These are phyloP conservation scores for Beauveria sp. DNA, from an alignment of 2,329 filamentous ascomycete genomes.

Conservation along the genomic window DNA sequence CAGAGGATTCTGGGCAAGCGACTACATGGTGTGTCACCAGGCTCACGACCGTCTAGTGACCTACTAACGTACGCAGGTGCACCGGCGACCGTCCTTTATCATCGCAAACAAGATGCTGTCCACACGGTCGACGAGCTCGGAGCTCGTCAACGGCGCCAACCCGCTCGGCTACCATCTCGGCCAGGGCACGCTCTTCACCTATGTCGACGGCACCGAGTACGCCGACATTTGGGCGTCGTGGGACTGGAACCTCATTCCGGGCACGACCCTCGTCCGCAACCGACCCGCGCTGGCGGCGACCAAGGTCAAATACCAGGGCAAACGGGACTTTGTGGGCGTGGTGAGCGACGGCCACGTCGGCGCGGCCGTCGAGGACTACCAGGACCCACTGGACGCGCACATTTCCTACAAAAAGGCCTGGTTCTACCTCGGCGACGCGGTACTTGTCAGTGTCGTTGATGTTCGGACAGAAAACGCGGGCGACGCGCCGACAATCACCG, in stretches of 20 bases:
- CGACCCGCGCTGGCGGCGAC: conserved; percentile 10
- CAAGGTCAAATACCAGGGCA: conserved; percentile 11
- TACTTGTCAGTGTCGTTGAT: conserved; percentile 15
- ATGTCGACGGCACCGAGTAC: conserved; percentile 20
- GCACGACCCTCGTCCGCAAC: conserved; percentile 17
- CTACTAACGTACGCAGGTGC: conserved; percentile 6
- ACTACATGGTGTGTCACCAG: conserved; percentile 17
- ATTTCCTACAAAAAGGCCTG: conserved; percentile 18
- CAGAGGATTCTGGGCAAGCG: conserved; percentile 19
- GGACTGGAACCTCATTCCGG: conserved; percentile 20
- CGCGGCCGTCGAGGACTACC: conserved; percentile 15
- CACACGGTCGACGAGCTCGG: conserved; percentile 15
- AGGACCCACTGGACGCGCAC: conserved; percentile 15
- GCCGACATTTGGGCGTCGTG: conserved; percentile 18
- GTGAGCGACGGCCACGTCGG: conserved; percentile 17
- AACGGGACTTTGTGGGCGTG: conserved; percentile 18
- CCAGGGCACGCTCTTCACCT: conserved; percentile 18
- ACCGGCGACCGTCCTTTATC: conserved; percentile 14
- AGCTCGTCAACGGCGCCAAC: conserved; percentile 18
- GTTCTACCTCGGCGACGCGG: conserved; percentile 17
- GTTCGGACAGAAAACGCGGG: conserved; percentile 6
- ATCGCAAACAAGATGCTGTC: conserved; percentile 19
- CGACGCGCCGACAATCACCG: conserved; percentile 14
- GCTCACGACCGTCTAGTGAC: too few relatives aligned
- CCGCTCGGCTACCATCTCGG: conserved; percentile 18